These are phyloP conservation scores for Lasiosphaeriaceae sp. DNA, from an alignment of 495 filamentous ascomycete species.

Conservation along the genomic window DNA sequence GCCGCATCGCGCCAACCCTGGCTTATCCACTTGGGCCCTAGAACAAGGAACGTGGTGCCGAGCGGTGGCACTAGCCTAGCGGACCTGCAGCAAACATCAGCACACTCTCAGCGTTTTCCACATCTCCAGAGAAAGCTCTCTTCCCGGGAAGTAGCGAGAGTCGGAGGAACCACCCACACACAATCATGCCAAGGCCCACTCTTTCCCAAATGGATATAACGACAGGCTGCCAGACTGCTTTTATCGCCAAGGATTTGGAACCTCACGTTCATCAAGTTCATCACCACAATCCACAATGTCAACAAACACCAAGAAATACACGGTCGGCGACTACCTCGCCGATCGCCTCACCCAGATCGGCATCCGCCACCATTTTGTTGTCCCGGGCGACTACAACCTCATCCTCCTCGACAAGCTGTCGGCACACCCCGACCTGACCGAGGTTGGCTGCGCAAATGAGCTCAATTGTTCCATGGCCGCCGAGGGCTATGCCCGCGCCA, in stretches of 20 bases:
- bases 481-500: constrained; percentile 71
- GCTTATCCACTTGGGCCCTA: no score
- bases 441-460: constrained; percentile 71
- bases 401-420: constrained; percentile 60
- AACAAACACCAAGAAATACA: constrained; percentile 11
- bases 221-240: neutral
- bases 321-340: constrained; percentile 59
- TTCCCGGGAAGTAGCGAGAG: no score
- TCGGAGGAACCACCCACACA: no score
- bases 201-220: no score
- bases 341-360: constrained; percentile 65
- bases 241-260: neutral
- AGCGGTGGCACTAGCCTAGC: no score
- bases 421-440: constrained; percentile 53
- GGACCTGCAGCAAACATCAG: no score
- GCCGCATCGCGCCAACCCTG: no score
- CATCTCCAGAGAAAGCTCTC: no score
- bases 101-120: no score
- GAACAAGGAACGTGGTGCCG: no score
- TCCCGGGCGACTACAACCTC: constrained; percentile 72
- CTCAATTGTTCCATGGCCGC: constrained; percentile 73
- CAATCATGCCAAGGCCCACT: no score
- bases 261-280: neutral
- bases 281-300: neutral
- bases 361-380: constrained; percentile 57